A percentile compares a stretch with the other conserved stretches of the same genome.
Evolutionary conservation across 148 eudicot species (phyloP).

Genomic region (Diospyros kaki): DNA sequence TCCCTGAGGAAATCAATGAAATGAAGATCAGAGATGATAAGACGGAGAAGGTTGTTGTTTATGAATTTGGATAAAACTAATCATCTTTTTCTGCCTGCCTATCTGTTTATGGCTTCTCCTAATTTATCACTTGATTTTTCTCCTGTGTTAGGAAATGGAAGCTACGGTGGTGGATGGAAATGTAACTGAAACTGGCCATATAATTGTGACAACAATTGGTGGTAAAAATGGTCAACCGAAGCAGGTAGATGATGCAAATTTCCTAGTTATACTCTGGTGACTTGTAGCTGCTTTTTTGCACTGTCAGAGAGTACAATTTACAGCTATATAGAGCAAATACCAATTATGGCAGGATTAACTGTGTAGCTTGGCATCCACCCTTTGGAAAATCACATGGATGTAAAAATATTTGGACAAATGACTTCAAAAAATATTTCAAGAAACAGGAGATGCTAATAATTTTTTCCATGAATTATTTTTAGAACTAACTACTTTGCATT

Average conservation of each 20-base stretch:
- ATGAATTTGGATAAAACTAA: neutral
- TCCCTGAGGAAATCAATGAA: slow-evolving; percentile 30
- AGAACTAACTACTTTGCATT: too few species aligned
- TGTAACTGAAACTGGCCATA: slow-evolving; percentile 46
- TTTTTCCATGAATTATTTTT: too few species aligned
- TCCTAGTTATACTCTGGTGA: neutral
- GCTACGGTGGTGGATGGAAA: slow-evolving; percentile 39
- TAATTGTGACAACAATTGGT: slow-evolving; percentile 48
- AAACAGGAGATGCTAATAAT: too few species aligned
- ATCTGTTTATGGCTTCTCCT: neutral
- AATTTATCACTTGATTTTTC: neutral
- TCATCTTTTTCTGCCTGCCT: neutral
- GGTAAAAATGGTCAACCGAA: slow-evolving; percentile 50
- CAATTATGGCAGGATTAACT: neutral
- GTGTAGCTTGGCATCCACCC: neutral
- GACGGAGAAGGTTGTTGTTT: slow-evolving; percentile 22
- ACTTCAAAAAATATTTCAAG: neutral
- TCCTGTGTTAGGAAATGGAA: slow-evolving; percentile 33
- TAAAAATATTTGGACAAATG: neutral
- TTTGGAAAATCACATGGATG: neutral
- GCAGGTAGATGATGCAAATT: slow-evolving; percentile 28
- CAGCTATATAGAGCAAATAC: neutral
- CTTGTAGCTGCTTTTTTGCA: neutral
- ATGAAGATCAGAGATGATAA: slow-evolving; percentile 32
- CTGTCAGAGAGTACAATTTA: neutral